Conservation (phyloP, 768 basidiomycete genomes). For the Rickenella mellea region DNA sequence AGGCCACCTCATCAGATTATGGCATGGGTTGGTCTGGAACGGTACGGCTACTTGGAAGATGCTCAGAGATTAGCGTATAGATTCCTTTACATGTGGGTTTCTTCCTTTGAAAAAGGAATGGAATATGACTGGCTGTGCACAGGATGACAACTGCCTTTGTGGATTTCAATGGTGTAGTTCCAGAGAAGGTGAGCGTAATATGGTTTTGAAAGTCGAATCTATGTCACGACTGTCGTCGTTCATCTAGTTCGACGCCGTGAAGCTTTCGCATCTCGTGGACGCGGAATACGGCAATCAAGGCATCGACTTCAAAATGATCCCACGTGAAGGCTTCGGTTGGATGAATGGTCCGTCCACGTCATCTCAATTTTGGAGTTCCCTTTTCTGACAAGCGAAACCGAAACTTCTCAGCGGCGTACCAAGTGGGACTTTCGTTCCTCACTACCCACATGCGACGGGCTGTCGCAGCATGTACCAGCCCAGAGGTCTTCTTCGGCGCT, state of each 20-base stretch:
- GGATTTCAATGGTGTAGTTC: conserved; percentile 96
- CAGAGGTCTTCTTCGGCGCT: conserved; percentile 75
- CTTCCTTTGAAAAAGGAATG: conserved; percentile 7
- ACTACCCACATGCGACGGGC: conserved; percentile 93
- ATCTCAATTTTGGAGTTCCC: background rate
- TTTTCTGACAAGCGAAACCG: conserved; percentile 2
- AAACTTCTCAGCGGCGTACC: conserved; percentile 67
- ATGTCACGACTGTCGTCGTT: background rate
- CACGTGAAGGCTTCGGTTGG: conserved; percentile 97
- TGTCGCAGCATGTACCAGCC: conserved; percentile 88
- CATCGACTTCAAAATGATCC: conserved; percentile 95
- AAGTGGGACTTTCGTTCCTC: conserved; percentile 92
- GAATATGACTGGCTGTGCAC: background rate
- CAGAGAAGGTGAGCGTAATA: conserved; percentile 68
- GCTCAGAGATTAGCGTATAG: conserved; percentile 90
- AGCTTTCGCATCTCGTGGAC: conserved; percentile 89
- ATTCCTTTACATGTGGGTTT: conserved; percentile 87
- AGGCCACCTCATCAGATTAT: conserved; percentile 99
- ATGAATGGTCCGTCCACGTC: conserved; percentile 66
- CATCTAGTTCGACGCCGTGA: conserved; percentile 85
- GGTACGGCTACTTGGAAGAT: conserved; percentile 92
- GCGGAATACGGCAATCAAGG: conserved; percentile 97
- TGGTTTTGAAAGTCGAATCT: background rate
- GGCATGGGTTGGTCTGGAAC: conserved; percentile 94
- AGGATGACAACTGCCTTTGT: conserved; percentile 94